Base-by-base conservation (phyloP, 768 basidiomycete genomes). In the Mycena latifolia region DNA sequence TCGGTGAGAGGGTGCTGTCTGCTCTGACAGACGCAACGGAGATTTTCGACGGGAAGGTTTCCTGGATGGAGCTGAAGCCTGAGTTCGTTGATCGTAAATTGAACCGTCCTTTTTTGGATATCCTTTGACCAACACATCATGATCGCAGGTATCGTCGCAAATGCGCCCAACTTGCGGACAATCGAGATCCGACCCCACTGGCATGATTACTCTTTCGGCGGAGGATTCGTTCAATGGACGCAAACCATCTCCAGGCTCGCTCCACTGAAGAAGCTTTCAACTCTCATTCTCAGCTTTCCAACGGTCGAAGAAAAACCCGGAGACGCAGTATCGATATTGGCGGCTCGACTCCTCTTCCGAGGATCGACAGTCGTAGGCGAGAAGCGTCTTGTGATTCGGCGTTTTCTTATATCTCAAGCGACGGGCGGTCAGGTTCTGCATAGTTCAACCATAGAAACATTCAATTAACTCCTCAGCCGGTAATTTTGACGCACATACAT, bases 31-130 rank as follows among this genome's bases (percentile, higher is more conserved):
- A 25, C 27, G 65, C 65, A 20, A 55, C 46, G 25, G 51, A 64
- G 27, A 29, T 58, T 28, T 54, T 64, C 12, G 67, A 68, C 31
- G 67, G 67, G 11, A 39, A 56, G 63, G 46, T 52, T 1, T 63
- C 65, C 33, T 69, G 67, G 67, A 65, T 4, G 39, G 54, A 65
- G 17, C 20, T 54, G 10, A 63, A 63, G 43, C 29, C n/a, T n/a
- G n/a, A n/a, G n/a, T n/a, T 46, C n/a, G n/a, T 43, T 6, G 41
- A 43, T 4, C 41, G 41, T 43, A 20, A 20, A 20, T 43, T 20
- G 6, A 4, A 20, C 33, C 8, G 6, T 35, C 33, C 6, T 35
- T 35, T 6, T n/a, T n/a, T n/a, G n/a, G n/a, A 35, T 14, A 35
- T n/a, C n/a, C n/a, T n/a, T n/a, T 37, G 15, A 37, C 37, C n/a